These are phyloP conservation scores for Boletus sp. DNA, from an alignment of 768 basidiomycete genomes.

Conservation along the genomic window DNA sequence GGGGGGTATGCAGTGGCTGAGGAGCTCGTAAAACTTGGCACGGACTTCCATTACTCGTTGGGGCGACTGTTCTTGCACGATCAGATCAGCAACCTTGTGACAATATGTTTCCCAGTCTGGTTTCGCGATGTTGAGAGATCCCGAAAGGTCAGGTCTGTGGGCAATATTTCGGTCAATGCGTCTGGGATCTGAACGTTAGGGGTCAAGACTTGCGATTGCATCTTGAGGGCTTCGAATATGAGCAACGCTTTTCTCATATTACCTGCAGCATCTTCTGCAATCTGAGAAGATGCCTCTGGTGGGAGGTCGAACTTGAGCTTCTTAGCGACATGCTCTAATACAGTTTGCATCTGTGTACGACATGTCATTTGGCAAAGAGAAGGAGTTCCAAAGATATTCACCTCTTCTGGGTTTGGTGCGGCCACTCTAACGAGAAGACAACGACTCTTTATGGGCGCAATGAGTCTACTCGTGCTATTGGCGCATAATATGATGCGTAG, in stretches of 20 bases:
- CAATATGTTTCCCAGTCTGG: slow-evolving; percentile 99
- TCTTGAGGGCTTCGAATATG: slow-evolving; percentile 92
- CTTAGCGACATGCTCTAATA: slow-evolving; percentile 76
- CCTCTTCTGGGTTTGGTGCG: slow-evolving; percentile 78
- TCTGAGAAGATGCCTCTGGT: slow-evolving; percentile 66
- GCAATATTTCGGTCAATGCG: background rate
- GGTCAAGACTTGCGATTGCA: slow-evolving; percentile 77
- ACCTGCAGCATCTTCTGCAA: slow-evolving; percentile 78
- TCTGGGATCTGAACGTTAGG: background rate
- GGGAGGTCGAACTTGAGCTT: slow-evolving; percentile 83
- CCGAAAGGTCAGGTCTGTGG: slow-evolving; percentile 76
- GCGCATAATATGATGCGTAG: slow-evolving; percentile 96
- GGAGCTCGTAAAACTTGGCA: slow-evolving; percentile 89
- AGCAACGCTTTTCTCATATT: slow-evolving; percentile 95
- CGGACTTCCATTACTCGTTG: slow-evolving; percentile 89
- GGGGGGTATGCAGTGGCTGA: slow-evolving; percentile 97
- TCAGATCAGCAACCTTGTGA: slow-evolving; percentile 85
- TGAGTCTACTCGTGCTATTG: slow-evolving; percentile 91
- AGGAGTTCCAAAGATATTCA: slow-evolving; percentile 30
- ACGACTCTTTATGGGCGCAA: slow-evolving; percentile 94
- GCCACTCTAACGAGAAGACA: slow-evolving; percentile 93
- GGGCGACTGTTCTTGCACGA: slow-evolving; percentile 87
- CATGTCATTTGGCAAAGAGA: background rate
- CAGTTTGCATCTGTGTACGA: slow-evolving; percentile 66
- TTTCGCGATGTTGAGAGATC: slow-evolving; percentile 81